Base-by-base conservation (phyloP, 768 basidiomycete species). In the Hortiboletus campestris region DNA sequence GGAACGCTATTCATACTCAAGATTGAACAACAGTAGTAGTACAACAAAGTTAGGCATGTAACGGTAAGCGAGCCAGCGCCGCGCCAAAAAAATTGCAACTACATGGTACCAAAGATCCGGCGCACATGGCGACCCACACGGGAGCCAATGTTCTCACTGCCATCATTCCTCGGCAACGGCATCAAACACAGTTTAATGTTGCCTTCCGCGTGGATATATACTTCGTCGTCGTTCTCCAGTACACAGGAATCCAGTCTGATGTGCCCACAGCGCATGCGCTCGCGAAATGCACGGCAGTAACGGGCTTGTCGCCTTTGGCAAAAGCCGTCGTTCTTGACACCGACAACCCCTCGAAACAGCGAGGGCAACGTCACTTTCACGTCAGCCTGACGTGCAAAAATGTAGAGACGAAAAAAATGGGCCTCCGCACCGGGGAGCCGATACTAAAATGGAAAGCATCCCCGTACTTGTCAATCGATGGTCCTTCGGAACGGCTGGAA, bases 401-500 rank as follows among this genome's bases (percentile, higher is more conserved):
- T 62, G 43, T 58, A 67, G 10, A 71, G 63, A 41, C 71, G 63
- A 51, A 73, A 72, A 17, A 62, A 58, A 46, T 71, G 69, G 13
- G 51, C 51, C 56, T 72, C 67, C 6, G 59, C 69, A 29, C 60
- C 59, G 0, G 65, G 54, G n/a, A 56, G 61, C 43, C 70, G 65
- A 57, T 53, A 46, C 70, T 73, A 38, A 17, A 50, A 51, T 19
- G 22, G 29, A 42, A 25, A 32, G 4, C 36, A 41, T 38, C 56
- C 46, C 45, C 47, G 49, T 25, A 25, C 25, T 25, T 29, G 44
- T 61, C 55, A 59, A 42, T 4, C n/a, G 28, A 48, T 44, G 46
- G 35, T 45, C 39, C 2, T 22, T 46, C 54, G 34, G 34, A 13
- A 10, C 17, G 31, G 43, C 22, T 19, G 31, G 34, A 51, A 55